phyloP scores from a whole-genome alignment of 805 yeast genomes.

The Zygosaccharomyces kombuchaensis region DNA sequence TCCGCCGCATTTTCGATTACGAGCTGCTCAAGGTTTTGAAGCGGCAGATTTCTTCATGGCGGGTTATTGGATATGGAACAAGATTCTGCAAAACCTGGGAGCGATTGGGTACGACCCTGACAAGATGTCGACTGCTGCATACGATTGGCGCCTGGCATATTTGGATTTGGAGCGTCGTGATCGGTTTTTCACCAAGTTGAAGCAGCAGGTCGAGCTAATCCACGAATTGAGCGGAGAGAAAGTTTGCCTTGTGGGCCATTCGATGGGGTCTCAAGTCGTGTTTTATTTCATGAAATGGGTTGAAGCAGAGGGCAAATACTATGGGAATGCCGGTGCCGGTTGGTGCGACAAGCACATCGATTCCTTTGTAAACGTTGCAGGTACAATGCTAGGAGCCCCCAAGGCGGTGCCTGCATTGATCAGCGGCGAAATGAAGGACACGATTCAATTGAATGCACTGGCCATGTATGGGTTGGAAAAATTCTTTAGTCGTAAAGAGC shows the following conservation, averaged over 20 bases:
- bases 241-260: constrained; percentile 78
- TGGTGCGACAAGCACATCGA: constrained; percentile 89
- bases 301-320: constrained; percentile 74
- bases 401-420: constrained; percentile 85
- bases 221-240: constrained; percentile 54
- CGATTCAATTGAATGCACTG: constrained; percentile 85
- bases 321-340: constrained; percentile 83
- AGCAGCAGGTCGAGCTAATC: constrained; percentile 64
- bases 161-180: constrained; percentile 85
- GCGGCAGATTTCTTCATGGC: constrained; percentile 95
- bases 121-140: constrained; percentile 84
- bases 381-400: constrained; percentile 90
- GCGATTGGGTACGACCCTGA: constrained; percentile 92
- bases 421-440: constrained; percentile 98
- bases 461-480: constrained; percentile 94
- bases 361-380: constrained; percentile 81
- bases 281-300: constrained; percentile 94
- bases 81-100: constrained; percentile 87
- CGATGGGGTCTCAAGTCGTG: constrained; percentile 93
- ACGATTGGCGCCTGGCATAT: constrained; percentile 94
- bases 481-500: constrained; percentile 84
- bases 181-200: constrained; percentile 73
- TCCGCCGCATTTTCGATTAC: constrained; percentile 71
- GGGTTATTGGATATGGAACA: constrained; percentile 99
- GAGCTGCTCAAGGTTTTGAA: constrained; percentile 95